These are phyloP conservation scores for Mucor lusitanicus DNA, from an alignment of 371 early-diverging fungal species.

Conservation along the genomic window DNA sequence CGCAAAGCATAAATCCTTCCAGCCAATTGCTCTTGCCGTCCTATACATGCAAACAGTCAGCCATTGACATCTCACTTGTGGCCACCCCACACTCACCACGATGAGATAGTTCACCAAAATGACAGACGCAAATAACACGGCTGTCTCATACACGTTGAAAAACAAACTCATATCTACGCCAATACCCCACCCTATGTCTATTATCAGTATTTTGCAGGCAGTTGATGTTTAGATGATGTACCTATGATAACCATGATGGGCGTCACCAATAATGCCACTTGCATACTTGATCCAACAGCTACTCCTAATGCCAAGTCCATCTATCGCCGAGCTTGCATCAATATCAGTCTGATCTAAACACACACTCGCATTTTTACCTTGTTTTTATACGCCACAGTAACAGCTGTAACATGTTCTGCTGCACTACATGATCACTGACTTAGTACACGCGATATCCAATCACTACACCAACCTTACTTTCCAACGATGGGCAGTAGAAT, in stretches of 20 bases:
- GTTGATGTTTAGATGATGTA: too few relatives aligned
- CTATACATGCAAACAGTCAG: slow-evolving; percentile 24
- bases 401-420: slow-evolving; percentile 82
- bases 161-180: slow-evolving; percentile 71
- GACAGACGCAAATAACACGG: slow-evolving; percentile 79
- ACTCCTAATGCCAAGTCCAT: slow-evolving; percentile 87
- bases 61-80: not conserved
- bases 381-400: slow-evolving; percentile 78
- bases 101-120: slow-evolving; percentile 81
- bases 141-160: slow-evolving; percentile 81
- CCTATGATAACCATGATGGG: slow-evolving; percentile 78
- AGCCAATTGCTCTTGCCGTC: slow-evolving; percentile 81
- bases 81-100: slow-evolving; percentile 28
- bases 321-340: slow-evolving; percentile 9
- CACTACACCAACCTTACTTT: slow-evolving; percentile 23
- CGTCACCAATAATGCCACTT: slow-evolving; percentile 86
- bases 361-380: slow-evolving; percentile 43
- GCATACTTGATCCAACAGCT: slow-evolving; percentile 86
- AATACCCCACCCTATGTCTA: slow-evolving; percentile 75
- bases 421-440: slow-evolving; percentile 25
- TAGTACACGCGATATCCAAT: too few relatives aligned
- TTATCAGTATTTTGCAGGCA: too few relatives aligned
- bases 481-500: slow-evolving; percentile 87
- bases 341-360: not conserved
- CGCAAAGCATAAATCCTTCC: slow-evolving; percentile 78